A percentile compares a stretch with the other conserved stretches of the same genome.
Conservation (phyloP, 176 grass and related monocot species). For the Cenchrus purpureus region DNA sequence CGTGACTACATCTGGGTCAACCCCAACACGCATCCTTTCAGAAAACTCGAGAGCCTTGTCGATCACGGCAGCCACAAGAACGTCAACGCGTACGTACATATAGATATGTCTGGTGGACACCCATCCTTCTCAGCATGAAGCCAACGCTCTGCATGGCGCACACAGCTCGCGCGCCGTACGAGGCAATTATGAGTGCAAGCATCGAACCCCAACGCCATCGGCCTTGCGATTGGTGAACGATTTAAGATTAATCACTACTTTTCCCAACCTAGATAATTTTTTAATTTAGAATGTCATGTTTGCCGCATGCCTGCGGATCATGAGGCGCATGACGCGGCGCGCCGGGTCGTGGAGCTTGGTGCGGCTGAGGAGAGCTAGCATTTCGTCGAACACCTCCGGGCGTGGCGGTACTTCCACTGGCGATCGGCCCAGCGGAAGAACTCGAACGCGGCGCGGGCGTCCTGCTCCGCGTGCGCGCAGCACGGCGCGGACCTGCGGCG, state of each 20-base stretch:
- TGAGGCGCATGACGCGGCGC: slow-evolving; percentile 74
- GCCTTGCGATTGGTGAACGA: too few species aligned
- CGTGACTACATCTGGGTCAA: slow-evolving; percentile 57
- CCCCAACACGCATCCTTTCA: slow-evolving; percentile 64
- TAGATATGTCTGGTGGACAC: slow-evolving; percentile 59
- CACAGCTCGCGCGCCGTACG: too few species aligned
- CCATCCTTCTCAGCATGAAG: slow-evolving; percentile 96
- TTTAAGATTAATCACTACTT: too few species aligned
- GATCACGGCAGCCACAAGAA: slow-evolving; percentile 64
- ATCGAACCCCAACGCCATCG: too few species aligned
- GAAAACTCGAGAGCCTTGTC: slow-evolving; percentile 74
- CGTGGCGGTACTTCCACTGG: slow-evolving; percentile 89
- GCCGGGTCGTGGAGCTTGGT: slow-evolving; percentile 80
- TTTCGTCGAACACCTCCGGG: slow-evolving; percentile 77
- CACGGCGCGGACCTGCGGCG: slow-evolving; percentile 66
- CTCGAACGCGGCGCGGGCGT: slow-evolving; percentile 64
- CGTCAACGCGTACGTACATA: slow-evolving; percentile 82
- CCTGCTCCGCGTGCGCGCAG: slow-evolving; percentile 65
- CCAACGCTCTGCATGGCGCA: too few species aligned
- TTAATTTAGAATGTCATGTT: too few species aligned
- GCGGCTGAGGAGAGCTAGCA: slow-evolving; percentile 75
- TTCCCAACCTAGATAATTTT: too few species aligned
- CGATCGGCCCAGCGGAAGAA: slow-evolving; percentile 88
- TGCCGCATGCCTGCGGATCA: slow-evolving; percentile 77
- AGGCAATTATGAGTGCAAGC: too few species aligned